Conservation (phyloP, 495 filamentous ascomycete species). For the Hyphodiscus hymeniophilus region DNA sequence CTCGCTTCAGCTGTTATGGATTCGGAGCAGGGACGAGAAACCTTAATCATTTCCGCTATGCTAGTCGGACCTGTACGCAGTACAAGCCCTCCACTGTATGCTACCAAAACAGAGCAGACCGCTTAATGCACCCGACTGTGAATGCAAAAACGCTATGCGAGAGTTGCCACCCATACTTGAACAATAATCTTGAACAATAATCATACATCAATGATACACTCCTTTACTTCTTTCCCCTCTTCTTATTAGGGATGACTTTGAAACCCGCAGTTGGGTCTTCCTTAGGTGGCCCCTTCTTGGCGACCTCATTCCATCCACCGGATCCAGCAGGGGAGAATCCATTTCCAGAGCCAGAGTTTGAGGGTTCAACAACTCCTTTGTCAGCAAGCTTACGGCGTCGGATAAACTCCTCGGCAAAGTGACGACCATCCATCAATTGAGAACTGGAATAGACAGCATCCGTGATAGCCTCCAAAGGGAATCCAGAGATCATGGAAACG, state of each 20-base stretch:
- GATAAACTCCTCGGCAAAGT: conserved; percentile 91
- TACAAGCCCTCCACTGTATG: too few species aligned
- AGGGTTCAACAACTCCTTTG: conserved; percentile 66
- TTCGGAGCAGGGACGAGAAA: too few species aligned
- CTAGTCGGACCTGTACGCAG: too few species aligned
- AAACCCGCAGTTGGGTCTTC: conserved; percentile 56
- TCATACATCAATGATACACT: conserved; percentile 23
- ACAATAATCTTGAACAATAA: conserved; percentile 14
- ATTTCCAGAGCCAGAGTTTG: conserved; percentile 40
- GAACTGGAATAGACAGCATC: conserved; percentile 83
- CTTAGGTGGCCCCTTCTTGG: conserved; percentile 65
- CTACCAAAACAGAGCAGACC: not conserved
- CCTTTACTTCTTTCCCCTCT: conserved; percentile 74
- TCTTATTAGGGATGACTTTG: conserved; percentile 84
- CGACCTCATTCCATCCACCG: conserved; percentile 91
- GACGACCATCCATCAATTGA: conserved; percentile 78
- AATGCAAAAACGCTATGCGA: conserved; percentile 19
- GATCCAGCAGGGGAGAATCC: conserved; percentile 36
- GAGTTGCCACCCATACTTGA: conserved; percentile 11
- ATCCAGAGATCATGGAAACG: conserved; percentile 59
- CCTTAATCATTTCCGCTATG: too few species aligned
- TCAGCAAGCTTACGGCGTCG: conserved; percentile 87
- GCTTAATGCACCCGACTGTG: not conserved
- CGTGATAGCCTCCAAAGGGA: conserved; percentile 72
- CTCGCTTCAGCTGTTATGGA: too few species aligned